Evolutionary conservation across 805 yeast species (phyloP), one percentile per base, ranked within the genome.

Genomic region (Torulaspora delbrueckii): DNA sequence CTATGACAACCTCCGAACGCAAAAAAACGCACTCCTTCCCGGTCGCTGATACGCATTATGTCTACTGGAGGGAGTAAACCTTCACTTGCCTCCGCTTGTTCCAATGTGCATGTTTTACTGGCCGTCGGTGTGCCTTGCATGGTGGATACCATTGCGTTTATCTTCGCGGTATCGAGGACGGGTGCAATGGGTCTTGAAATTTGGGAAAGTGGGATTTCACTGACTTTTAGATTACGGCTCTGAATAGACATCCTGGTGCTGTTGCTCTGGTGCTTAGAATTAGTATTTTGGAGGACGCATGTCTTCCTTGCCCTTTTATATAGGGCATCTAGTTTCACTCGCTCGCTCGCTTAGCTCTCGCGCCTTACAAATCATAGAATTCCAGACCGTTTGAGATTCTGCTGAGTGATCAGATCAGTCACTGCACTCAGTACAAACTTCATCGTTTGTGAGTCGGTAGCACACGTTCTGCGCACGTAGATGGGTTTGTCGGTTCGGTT

Each of bases 1-100:
- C 96, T 66, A 60, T 87, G 96, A 60, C 96, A 87, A 0, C 96
- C 96, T 5, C 96, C 96, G 66, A 87, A 87, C 1, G 90, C 95
- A 65, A 85, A 86, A 58, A 82, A 86, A 61, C 74, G 75, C 30
- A 66, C 72, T 40, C 76, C 66, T 1, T 87, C 91, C 6, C 75
- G 62, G 34, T 83, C 84, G 35, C 82, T 71, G 2, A 86, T 85
- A 30, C 74, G 73, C 51, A 87, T 66, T 0, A 87, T 88, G 63
- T 87, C 96, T 12, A 88, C 74, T 1, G 96, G 91, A 2, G 96
- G 96, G 31, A 86, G 65, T 53, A 82, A 84, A 1, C 89, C 89
- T 7, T 63, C 56, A 26, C 64, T 35, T 8, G 53, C 62, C 1
- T 53, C 44, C 1, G 75, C 75, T 36, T 69, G 63, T 37, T 66